Percentiles rank a stretch among this genome's conserved stretches.
These are phyloP conservation scores for Lasiodiplodia theobromae DNA, from an alignment of 2,329 filamentous ascomycete genomes.

Conservation along the genomic window DNA sequence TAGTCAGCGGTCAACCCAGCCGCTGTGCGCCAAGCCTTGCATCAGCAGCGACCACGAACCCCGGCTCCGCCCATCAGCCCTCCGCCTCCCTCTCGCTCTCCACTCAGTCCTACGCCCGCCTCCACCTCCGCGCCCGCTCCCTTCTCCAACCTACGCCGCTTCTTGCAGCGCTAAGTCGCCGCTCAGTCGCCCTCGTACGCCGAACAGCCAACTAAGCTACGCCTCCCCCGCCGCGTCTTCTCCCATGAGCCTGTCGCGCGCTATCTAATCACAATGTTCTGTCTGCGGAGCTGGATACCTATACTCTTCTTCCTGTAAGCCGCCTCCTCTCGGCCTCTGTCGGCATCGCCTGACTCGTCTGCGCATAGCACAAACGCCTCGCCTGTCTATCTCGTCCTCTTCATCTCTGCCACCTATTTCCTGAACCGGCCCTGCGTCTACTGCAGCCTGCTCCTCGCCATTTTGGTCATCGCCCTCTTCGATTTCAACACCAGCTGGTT, in stretches of 20 bases:
- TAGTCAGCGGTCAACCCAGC: constrained; percentile 9
- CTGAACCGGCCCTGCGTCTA: constrained; percentile 97
- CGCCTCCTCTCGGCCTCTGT: not conserved
- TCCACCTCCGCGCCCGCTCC: constrained; percentile 5
- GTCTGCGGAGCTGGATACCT: constrained; percentile 65
- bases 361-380: constrained; percentile 54
- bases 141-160: not conserved
- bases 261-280: constrained; percentile 62
- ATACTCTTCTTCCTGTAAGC: constrained; percentile 61
- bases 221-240: not conserved
- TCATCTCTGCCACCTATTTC: constrained; percentile 88
- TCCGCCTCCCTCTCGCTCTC: constrained; percentile 14
- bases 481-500: constrained; percentile 95
- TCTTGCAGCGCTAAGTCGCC: not conserved
- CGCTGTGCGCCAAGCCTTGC: constrained; percentile 19
- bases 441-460: constrained; percentile 93
- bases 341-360: constrained; percentile 22
- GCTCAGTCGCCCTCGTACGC: not conserved
- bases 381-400: constrained; percentile 58
- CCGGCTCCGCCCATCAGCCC: constrained; percentile 24
- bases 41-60: constrained; percentile 19
- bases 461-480: constrained; percentile 96
- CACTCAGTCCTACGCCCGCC: constrained; percentile 3
- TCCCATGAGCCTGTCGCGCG: constrained; percentile 16
- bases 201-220: not conserved